phyloP scores from a whole-genome alignment of 2,329 filamentous ascomycete genomes.

The Phoma herbarum region DNA sequence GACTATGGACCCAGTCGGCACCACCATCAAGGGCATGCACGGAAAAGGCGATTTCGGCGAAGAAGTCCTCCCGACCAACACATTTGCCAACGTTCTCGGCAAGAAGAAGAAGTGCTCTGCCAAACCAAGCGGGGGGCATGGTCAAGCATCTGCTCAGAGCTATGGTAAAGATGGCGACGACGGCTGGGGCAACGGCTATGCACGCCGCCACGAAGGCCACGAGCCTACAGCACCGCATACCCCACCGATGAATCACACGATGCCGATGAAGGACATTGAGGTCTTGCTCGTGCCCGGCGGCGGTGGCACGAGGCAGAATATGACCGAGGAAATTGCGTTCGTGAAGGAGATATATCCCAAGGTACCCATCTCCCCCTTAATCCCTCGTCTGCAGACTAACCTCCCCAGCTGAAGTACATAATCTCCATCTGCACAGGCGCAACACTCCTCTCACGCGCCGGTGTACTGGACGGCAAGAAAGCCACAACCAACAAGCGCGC shows the following conservation, averaged over 20 bases:
- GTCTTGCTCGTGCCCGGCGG: slow-evolving; percentile 73
- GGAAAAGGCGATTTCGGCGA: slow-evolving; percentile 45
- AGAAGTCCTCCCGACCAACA: slow-evolving; percentile 59
- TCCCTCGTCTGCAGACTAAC: not conserved
- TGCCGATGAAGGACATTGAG: slow-evolving; percentile 56
- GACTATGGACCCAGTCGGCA: slow-evolving; percentile 42
- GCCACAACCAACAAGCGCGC: slow-evolving; percentile 73
- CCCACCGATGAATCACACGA: slow-evolving; percentile 17
- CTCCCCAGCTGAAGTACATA: slow-evolving; percentile 56
- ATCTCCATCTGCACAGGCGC: slow-evolving; percentile 74
- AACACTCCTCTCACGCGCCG: slow-evolving; percentile 65
- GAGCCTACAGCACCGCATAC: not conserved
- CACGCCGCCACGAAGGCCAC: slow-evolving; percentile 19
- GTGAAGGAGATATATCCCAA: slow-evolving; percentile 58
- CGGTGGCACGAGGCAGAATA: slow-evolving; percentile 54
- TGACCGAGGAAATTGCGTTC: slow-evolving; percentile 57
- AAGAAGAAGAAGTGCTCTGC: slow-evolving; percentile 7
- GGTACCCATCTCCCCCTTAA: slow-evolving; percentile 38
- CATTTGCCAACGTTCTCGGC: slow-evolving; percentile 59
- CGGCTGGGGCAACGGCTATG: slow-evolving; percentile 21
- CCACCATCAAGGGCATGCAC: slow-evolving; percentile 29
- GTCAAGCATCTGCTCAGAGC: slow-evolving; percentile 3
- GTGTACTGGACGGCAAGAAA: slow-evolving; percentile 65
- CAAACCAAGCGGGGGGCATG: slow-evolving; percentile 8
- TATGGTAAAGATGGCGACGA: slow-evolving; percentile 5